Conservation (phyloP, 805 yeast genomes). For the Lipomyces sp. region DNA sequence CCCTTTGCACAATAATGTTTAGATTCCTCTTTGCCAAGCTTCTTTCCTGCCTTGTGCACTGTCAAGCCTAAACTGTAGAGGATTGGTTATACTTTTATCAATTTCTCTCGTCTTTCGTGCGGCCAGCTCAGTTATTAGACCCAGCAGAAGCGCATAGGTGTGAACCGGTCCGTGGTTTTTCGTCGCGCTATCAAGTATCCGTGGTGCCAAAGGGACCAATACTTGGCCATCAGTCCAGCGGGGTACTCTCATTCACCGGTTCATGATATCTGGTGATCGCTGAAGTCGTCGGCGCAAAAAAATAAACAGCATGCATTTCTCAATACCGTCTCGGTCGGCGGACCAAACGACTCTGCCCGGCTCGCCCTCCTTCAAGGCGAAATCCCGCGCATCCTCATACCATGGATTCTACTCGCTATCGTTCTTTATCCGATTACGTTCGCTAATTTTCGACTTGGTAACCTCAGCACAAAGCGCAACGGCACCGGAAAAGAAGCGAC, state of each 20-base stretch:
- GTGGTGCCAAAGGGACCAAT: neutral
- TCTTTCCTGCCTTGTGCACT: too few species aligned
- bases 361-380: slow-evolving; percentile 27
- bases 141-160: too few species aligned
- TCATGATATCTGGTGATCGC: neutral
- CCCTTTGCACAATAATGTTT: too few species aligned
- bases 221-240: neutral
- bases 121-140: too few species aligned
- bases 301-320: slow-evolving; percentile 25
- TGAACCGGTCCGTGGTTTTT: too few species aligned
- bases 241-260: neutral
- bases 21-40: too few species aligned
- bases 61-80: too few species aligned
- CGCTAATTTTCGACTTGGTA: slow-evolving; percentile 7
- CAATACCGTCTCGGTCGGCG: slow-evolving; percentile 31
- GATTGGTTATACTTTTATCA: too few species aligned
- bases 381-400: slow-evolving; percentile 21
- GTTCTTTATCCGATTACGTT: slow-evolving; percentile 12
- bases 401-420: slow-evolving; percentile 20
- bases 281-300: neutral
- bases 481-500: slow-evolving; percentile 19
- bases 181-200: too few species aligned
- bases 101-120: too few species aligned
- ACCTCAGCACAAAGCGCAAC: slow-evolving; percentile 6
- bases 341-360: slow-evolving; percentile 27